Percentiles rank a stretch among this genome's conserved stretches.
Evolutionary conservation across 768 basidiomycete genomes (phyloP).

Genomic region (Artomyces pyxidatus): DNA sequence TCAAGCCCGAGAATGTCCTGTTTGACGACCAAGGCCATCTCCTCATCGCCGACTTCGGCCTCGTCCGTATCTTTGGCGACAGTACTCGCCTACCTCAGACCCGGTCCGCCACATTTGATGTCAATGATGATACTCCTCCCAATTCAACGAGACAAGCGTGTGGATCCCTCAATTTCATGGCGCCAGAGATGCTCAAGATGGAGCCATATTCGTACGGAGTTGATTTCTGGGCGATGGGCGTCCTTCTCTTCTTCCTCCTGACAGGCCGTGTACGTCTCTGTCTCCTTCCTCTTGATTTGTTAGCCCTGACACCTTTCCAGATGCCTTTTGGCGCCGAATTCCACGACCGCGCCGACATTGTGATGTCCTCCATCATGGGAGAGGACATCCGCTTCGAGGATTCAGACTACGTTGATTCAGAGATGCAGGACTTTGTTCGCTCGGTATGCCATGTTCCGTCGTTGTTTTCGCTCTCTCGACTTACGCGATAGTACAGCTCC

Average conservation of each 20-base stretch:
- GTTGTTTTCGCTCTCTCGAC: background rate
- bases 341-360: background rate
- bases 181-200: constrained; percentile 36
- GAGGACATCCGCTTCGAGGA: background rate
- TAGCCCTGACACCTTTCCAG: background rate
- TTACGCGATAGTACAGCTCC: background rate
- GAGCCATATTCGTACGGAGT: constrained; percentile 36
- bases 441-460: background rate
- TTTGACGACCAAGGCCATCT: constrained; percentile 17
- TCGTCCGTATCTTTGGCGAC: constrained; percentile 19
- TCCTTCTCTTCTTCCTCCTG: constrained; percentile 26
- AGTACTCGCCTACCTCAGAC: constrained; percentile 5
- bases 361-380: background rate
- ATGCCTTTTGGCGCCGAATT: background rate
- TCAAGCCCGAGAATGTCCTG: constrained; percentile 24
- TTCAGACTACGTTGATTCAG: background rate
- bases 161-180: constrained; percentile 40
- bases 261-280: constrained; percentile 14
- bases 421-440: background rate
- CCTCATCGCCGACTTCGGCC: constrained; percentile 20
- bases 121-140: background rate
- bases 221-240: constrained; percentile 39
- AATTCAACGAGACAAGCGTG: constrained; percentile 12
- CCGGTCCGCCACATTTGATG: background rate
- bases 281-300: background rate